Evolutionary conservation across 352 stramenopile species (phyloP).

Genomic region (Pythium plurisporium): DNA sequence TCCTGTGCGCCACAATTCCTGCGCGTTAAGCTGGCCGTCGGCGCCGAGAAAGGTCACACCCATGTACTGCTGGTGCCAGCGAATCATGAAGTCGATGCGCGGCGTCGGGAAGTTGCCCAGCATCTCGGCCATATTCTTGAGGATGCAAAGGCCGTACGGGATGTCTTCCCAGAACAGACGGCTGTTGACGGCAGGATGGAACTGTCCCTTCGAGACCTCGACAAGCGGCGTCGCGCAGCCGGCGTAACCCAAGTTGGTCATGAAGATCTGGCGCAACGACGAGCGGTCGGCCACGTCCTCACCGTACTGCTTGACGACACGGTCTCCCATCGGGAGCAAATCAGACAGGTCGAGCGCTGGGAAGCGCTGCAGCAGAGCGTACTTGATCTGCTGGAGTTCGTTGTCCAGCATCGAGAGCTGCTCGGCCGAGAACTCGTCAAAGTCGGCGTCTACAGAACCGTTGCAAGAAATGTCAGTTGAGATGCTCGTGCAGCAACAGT

Average conservation of each 20-base stretch:
- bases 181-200: slow-evolving; percentile 80
- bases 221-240: slow-evolving; percentile 86
- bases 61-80: slow-evolving; percentile 92
- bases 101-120: slow-evolving; percentile 91
- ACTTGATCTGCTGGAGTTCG: slow-evolving; percentile 91
- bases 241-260: slow-evolving; percentile 88
- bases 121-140: slow-evolving; percentile 93
- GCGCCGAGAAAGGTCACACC: slow-evolving; percentile 79
- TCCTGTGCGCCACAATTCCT: slow-evolving; percentile 84
- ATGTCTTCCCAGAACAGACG: slow-evolving; percentile 93
- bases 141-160: slow-evolving; percentile 89
- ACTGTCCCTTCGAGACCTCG: slow-evolving; percentile 67
- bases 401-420: slow-evolving; percentile 91
- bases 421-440: slow-evolving; percentile 91
- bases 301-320: slow-evolving; percentile 91
- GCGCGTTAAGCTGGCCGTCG: slow-evolving; percentile 87
- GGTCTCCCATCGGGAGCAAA: slow-evolving; percentile 86
- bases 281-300: slow-evolving; percentile 86
- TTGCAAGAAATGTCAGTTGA: background rate
- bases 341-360: slow-evolving; percentile 88
- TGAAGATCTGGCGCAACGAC: slow-evolving; percentile 89
- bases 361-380: slow-evolving; percentile 86
- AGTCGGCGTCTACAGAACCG: slow-evolving; percentile 72
- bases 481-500: background rate
- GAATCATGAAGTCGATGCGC: slow-evolving; percentile 92